Evolutionary conservation across 192 early-diverging fungal species (phyloP).

Genomic region (Coemansia aciculifera): DNA sequence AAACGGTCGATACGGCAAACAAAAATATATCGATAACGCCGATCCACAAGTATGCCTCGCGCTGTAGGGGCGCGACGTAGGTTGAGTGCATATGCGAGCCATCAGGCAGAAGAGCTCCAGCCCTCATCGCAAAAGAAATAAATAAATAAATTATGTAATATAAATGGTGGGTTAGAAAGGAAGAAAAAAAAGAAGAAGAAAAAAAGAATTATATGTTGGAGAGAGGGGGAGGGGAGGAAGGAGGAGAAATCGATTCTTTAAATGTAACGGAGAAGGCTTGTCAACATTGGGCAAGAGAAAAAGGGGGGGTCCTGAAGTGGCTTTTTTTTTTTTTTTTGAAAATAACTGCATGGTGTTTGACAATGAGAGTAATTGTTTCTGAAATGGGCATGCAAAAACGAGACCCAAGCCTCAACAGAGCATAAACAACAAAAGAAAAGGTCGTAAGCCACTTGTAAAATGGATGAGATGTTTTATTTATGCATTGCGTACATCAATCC

Average conservation of each 20-base stretch:
- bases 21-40: slow-evolving; percentile 50
- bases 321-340: not conserved
- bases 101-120: slow-evolving; percentile 28
- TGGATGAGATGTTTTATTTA: slow-evolving; percentile 5
- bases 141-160: not conserved
- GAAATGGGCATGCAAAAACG: not conserved
- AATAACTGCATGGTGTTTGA: not conserved
- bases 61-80: slow-evolving; percentile 18
- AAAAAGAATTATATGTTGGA: no score
- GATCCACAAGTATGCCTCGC: slow-evolving; percentile 48
- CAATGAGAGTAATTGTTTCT: no score
- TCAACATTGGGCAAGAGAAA: no score
- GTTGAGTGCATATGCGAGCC: slow-evolving; percentile 37
- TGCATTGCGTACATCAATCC: not conserved
- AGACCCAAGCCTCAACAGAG: not conserved
- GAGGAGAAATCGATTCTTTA: no score
- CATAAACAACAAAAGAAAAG: not conserved
- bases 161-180: no score
- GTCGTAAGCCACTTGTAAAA: not conserved
- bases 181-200: no score
- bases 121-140: not conserved
- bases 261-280: no score
- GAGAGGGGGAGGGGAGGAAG: no score
- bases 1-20: slow-evolving; percentile 36
- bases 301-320: not conserved